phyloP scores from a whole-genome alignment of 1,284 basidiomycete genomes.

The Wolfiporia cocos region DNA sequence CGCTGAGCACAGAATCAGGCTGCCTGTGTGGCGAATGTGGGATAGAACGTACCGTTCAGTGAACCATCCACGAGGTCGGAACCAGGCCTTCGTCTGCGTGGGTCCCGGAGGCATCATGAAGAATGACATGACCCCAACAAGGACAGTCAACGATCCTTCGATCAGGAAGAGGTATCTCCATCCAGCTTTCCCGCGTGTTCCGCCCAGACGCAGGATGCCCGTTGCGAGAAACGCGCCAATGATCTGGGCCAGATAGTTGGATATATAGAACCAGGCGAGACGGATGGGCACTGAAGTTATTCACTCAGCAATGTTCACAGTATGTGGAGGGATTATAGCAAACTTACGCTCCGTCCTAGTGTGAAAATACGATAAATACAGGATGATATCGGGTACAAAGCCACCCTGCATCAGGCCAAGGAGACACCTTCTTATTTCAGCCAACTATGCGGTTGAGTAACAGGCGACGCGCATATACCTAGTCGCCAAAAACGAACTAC shows the following conservation, averaged over 20 bases:
- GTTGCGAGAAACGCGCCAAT: conserved; percentile 57
- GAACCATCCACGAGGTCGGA: conserved; percentile 69
- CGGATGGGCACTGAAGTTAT: conserved; percentile 45
- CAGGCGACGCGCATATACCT: conserved; percentile 33
- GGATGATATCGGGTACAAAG: conserved; percentile 58
- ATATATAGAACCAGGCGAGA: conserved; percentile 64
- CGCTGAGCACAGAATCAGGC: conserved; percentile 12
- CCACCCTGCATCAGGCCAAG: conserved; percentile 53
- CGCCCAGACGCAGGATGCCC: conserved; percentile 57
- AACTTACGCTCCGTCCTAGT: conserved; percentile 47
- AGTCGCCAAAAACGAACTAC: conserved; percentile 43
- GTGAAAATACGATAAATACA: conserved; percentile 72
- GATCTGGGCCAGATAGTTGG: conserved; percentile 44
- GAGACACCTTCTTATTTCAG: conserved; percentile 13
- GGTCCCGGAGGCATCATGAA: conserved; percentile 66
- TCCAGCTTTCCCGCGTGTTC: conserved; percentile 46
- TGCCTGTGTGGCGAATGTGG: neutral
- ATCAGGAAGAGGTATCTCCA: conserved; percentile 54
- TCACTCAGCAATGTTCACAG: neutral
- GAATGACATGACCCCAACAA: conserved; percentile 56
- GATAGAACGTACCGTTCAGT: conserved; percentile 28
- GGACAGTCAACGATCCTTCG: conserved; percentile 46
- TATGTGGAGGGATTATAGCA: neutral
- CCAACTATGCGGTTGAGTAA: conserved; percentile 23
- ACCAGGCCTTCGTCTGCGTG: conserved; percentile 63